Evolutionary conservation across 306 rosid genomes (phyloP).

Genomic region (Medicago truncatula): MtrunA17r5.0-ANR NC_053046.1:12253501-12254000

Average conservation of each 20-base stretch:
- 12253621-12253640: constrained; percentile 48
- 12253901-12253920: constrained; percentile 41
- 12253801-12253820: constrained; percentile 96
- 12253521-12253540: constrained; percentile 47
- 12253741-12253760: constrained; percentile 76
- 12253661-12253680: constrained; percentile 42
- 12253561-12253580: constrained; percentile 50
- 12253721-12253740: constrained; percentile 94
- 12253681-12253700: constrained; percentile 50
- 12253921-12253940: not conserved
- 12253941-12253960: not conserved
- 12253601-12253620: constrained; percentile 43
- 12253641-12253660: constrained; percentile 49
- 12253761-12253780: constrained; percentile 93
- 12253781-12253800: constrained; percentile 99
- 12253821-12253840: constrained; percentile 90
- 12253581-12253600: constrained; percentile 45
- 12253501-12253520: constrained; percentile 49
- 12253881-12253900: constrained; percentile 94
- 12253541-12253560: constrained; percentile 53
- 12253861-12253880: constrained; percentile 90
- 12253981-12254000: no score
- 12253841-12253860: constrained; percentile 89
- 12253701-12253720: constrained; percentile 66
- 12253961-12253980: no score